Percentiles rank a stretch among this genome's conserved stretches.
phyloP scores from a whole-genome alignment of 495 filamentous ascomycete species.

The Cercophora newfieldiana region DNA sequence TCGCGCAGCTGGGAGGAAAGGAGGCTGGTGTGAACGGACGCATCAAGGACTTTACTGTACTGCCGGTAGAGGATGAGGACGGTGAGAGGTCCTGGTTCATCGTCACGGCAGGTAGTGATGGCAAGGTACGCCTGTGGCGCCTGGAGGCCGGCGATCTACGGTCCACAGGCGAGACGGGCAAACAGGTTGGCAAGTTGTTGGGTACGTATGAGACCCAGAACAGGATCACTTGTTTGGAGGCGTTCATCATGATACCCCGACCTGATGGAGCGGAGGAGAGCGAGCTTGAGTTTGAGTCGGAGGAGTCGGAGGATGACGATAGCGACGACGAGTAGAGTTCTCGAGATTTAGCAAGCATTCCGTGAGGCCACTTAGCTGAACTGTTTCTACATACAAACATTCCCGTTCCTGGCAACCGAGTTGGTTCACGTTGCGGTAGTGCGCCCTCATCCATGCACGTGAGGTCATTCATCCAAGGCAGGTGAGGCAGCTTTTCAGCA shows the following conservation, averaged over 20 bases:
- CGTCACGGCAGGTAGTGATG: constrained; percentile 81
- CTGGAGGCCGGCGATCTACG: constrained; percentile 48
- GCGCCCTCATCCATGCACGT: neutral
- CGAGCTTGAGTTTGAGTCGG: constrained; percentile 47
- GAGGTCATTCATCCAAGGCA: neutral
- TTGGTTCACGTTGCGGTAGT: neutral
- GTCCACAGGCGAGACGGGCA: constrained; percentile 29
- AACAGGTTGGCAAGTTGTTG: constrained; percentile 69
- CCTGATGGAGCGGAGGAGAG: constrained; percentile 49
- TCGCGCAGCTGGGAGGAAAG: constrained; percentile 80
- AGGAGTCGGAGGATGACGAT: constrained; percentile 46
- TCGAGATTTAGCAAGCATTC: neutral
- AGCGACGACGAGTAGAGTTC: constrained; percentile 50
- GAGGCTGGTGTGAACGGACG: constrained; percentile 63
- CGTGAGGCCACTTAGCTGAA: too few relatives aligned
- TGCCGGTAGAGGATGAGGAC: constrained; percentile 47
- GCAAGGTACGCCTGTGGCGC: constrained; percentile 73
- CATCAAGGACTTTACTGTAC: constrained; percentile 83
- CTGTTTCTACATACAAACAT: too few relatives aligned
- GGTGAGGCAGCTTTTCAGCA: neutral
- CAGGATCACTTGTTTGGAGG: constrained; percentile 84
- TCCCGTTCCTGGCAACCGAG: neutral
- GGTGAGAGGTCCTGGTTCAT: constrained; percentile 53
- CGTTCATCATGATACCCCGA: constrained; percentile 77
- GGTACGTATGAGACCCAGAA: constrained; percentile 82